Percentiles rank a stretch among this genome's conserved stretches.
Conservation (phyloP, 106 monocot species). For the Acorus calamus region DNA sequence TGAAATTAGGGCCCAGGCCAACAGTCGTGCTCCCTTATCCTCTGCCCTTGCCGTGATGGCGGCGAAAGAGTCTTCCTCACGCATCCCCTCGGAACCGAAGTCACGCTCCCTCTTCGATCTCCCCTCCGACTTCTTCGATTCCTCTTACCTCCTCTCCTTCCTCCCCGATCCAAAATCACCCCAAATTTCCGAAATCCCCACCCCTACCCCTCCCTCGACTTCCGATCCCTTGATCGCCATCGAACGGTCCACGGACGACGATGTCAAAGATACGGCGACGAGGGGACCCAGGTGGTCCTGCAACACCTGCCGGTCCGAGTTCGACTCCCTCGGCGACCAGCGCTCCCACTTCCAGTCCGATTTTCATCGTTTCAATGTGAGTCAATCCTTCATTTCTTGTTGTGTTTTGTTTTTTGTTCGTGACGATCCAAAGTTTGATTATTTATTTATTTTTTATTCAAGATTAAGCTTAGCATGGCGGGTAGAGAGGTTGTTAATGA, state of each 20-base stretch:
- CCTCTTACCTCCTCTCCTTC: conserved; percentile 33
- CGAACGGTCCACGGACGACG: no score
- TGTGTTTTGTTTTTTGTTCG: background rate
- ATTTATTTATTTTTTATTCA: conserved; percentile 6
- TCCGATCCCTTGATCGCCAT: background rate
- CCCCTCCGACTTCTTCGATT: conserved; percentile 68
- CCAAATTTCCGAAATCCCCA: background rate
- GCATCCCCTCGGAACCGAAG: conserved; percentile 12
- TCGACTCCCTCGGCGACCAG: conserved; percentile 84
- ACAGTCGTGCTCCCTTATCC: no score
- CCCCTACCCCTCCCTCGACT: background rate
- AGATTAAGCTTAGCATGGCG: conserved; percentile 68
- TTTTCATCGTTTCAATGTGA: conserved; percentile 82
- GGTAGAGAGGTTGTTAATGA: conserved; percentile 59
- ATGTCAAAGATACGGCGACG: conserved; percentile 10
- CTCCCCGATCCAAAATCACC: background rate
- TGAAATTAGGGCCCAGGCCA: no score
- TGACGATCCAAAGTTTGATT: background rate
- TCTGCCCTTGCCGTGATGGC: conserved; percentile 19
- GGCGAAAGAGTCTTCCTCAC: conserved; percentile 1
- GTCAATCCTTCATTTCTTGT: background rate
- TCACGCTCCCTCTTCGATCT: conserved; percentile 76
- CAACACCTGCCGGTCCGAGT: conserved; percentile 67
- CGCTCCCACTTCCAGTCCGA: conserved; percentile 91
- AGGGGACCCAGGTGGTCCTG: conserved; percentile 53